Evolutionary conservation across 1,284 basidiomycete species (phyloP), one percentile per base, ranked within the genome.

Genomic region (Leccinum brunneo-olivaceum): DNA sequence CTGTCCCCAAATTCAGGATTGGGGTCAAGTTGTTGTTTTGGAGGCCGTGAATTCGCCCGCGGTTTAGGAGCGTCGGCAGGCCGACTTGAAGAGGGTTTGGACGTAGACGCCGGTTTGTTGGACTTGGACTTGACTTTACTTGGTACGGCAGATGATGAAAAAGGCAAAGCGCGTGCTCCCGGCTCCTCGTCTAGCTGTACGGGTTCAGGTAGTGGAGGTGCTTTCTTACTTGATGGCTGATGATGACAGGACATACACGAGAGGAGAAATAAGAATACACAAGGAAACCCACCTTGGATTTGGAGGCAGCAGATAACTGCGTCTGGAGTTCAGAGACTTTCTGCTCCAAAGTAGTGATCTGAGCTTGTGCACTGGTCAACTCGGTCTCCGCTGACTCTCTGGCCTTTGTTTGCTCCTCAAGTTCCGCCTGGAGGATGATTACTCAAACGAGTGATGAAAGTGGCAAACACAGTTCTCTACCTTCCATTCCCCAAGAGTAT

Each of bases 291-390:
- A 50, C 61, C 44, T 62, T 60, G 9, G 45, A 30, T 33, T 59
- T 63, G 20, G 46, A 42, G 14, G 48, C 65, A 23, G 55, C 50
- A 27, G 71, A 67, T 5, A 77, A 54, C 25, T 70, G 68, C 4
- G 53, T 52, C 49, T 69, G 62, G 21, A 81, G 64, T 40, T 69
- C 67, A 28, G 67, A 55, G 15, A 74, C 57, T 48, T 70, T 64
- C 43, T 68, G 65, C 44, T 70, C 62, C 21, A 69, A 59, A 40
- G 66, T 64, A 23, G 56, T 46, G 9, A 69, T 50, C 28, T 63
- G 57, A 27, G 53, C 61, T 40, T 60, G 56, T 16, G 55, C 54
- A 16, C 59, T 54, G 19, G 55, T 53, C 32, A 64, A 49, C 29
- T 63, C 58, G 4, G 58, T 50, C 36, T 71, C 61, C 0, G 54